phyloP scores from a whole-genome alignment of 495 filamentous ascomycete genomes.

The Mycothermus thermophilus region DNA sequence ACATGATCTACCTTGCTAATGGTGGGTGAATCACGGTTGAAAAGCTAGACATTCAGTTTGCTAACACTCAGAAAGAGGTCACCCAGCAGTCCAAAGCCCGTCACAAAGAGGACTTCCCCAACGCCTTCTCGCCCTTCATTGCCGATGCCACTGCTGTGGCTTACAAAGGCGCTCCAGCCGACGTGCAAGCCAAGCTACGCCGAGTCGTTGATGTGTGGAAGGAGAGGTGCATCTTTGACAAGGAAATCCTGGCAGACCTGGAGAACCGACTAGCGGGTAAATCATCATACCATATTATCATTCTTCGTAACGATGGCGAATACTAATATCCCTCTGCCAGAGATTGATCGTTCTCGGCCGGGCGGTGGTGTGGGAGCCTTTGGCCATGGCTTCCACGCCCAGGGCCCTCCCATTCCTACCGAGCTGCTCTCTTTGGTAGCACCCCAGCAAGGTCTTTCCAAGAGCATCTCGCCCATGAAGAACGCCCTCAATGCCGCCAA shows the following conservation, averaged over 20 bases:
- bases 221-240: slow-evolving; percentile 72
- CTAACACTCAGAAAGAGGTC: slow-evolving; percentile 52
- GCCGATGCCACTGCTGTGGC: slow-evolving; percentile 71
- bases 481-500: slow-evolving; percentile 53
- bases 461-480: slow-evolving; percentile 47
- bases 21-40: slow-evolving; percentile 36
- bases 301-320: background rate
- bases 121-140: slow-evolving; percentile 80
- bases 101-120: slow-evolving; percentile 78
- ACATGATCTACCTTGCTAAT: slow-evolving; percentile 90
- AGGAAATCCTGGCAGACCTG: slow-evolving; percentile 58
- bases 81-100: slow-evolving; percentile 87
- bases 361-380: slow-evolving; percentile 46
- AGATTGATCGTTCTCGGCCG: slow-evolving; percentile 65
- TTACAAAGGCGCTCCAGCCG: slow-evolving; percentile 71
- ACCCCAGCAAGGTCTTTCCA: slow-evolving; percentile 57
- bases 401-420: slow-evolving; percentile 51
- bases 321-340: slow-evolving; percentile 25
- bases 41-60: slow-evolving; percentile 11
- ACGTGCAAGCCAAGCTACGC: slow-evolving; percentile 74
- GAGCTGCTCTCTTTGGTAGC: slow-evolving; percentile 64
- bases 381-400: slow-evolving; percentile 48
- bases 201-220: slow-evolving; percentile 92
- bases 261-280: slow-evolving; percentile 68
- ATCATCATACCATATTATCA: background rate